Evolutionary conservation across 1,284 basidiomycete species (phyloP).

Genomic region (Pseudozyma sp.): DNA sequence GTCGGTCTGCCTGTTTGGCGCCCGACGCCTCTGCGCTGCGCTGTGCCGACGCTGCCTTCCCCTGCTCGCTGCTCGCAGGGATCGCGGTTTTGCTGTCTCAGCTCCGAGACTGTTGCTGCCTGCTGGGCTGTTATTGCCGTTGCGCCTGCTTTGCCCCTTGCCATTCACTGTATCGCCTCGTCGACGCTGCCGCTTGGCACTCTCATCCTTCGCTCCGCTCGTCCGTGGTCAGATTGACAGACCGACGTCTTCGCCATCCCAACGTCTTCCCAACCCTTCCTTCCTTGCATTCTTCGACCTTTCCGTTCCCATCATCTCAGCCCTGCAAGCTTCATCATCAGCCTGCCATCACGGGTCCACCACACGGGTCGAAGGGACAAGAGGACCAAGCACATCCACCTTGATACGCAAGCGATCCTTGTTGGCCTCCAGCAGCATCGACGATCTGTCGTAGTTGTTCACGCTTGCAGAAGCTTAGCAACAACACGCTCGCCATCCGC

Average conservation of each 20-base stretch:
- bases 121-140: too few species aligned
- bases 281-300: slow-evolving; percentile 4
- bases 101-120: too few species aligned
- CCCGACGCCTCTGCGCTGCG: slow-evolving; percentile 1
- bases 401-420: not conserved
- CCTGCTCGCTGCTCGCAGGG: not conserved
- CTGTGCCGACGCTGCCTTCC: not conserved
- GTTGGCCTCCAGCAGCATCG: slow-evolving; percentile 3
- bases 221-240: slow-evolving; percentile 12
- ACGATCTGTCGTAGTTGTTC: not conserved
- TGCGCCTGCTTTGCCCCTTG: too few species aligned
- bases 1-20: not conserved
- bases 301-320: not conserved
- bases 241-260: slow-evolving; percentile 18
- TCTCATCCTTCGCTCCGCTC: slow-evolving; percentile 15
- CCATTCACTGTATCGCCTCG: not conserved
- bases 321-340: not conserved
- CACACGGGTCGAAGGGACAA: slow-evolving; percentile 11
- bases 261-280: slow-evolving; percentile 6
- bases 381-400: slow-evolving; percentile 3
- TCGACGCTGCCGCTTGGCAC: slow-evolving; percentile 2
- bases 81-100: too few species aligned
- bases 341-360: slow-evolving; percentile 11
- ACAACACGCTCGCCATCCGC: slow-evolving; percentile 1
- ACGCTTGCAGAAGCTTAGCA: not conserved